Percentiles rank a stretch among this genome's conserved stretches.
phyloP scores from a whole-genome alignment of 2,329 filamentous ascomycete genomes.

The Penicillium thymicola region DNA sequence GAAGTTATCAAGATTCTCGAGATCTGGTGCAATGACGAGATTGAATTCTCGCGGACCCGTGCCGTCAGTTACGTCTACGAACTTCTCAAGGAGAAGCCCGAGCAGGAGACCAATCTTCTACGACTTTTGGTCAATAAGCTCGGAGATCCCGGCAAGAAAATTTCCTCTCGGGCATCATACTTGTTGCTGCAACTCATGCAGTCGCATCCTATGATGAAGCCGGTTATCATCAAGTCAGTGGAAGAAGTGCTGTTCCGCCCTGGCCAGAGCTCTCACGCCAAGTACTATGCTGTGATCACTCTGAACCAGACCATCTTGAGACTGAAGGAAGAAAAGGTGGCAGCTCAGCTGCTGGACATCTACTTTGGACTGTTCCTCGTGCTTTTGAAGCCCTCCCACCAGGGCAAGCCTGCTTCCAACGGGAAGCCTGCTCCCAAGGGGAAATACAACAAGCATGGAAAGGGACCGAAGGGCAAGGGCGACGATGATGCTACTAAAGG shows the following conservation, averaged over 20 bases:
- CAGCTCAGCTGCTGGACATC: slow-evolving; percentile 76
- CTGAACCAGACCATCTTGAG: slow-evolving; percentile 95
- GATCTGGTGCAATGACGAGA: slow-evolving; percentile 89
- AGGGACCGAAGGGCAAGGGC: slow-evolving; percentile 49
- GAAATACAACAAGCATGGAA: slow-evolving; percentile 48
- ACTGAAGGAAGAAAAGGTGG: slow-evolving; percentile 74
- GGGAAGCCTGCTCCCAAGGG: slow-evolving; percentile 50
- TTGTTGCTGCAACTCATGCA: slow-evolving; percentile 87
- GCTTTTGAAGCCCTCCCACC: slow-evolving; percentile 62
- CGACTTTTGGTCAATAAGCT: slow-evolving; percentile 93
- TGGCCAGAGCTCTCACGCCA: slow-evolving; percentile 81
- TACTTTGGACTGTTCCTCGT: slow-evolving; percentile 89
- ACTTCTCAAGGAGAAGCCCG: slow-evolving; percentile 88
- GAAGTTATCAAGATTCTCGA: slow-evolving; percentile 89
- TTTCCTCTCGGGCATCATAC: slow-evolving; percentile 89
- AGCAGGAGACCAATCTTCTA: slow-evolving; percentile 92
- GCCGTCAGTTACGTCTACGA: slow-evolving; percentile 90
- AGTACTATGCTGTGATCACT: slow-evolving; percentile 95
- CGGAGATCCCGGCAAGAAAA: slow-evolving; percentile 91
- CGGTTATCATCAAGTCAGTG: slow-evolving; percentile 76
- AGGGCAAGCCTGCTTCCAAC: slow-evolving; percentile 29
- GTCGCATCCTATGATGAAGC: slow-evolving; percentile 90
- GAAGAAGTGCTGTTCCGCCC: slow-evolving; percentile 88
- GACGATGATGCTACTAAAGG: slow-evolving; percentile 39
- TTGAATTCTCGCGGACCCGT: slow-evolving; percentile 84